Percentiles rank a stretch among this genome's conserved stretches.
phyloP scores from a whole-genome alignment of 805 yeast species.

The Cyberlindnera bimundalis region DNA sequence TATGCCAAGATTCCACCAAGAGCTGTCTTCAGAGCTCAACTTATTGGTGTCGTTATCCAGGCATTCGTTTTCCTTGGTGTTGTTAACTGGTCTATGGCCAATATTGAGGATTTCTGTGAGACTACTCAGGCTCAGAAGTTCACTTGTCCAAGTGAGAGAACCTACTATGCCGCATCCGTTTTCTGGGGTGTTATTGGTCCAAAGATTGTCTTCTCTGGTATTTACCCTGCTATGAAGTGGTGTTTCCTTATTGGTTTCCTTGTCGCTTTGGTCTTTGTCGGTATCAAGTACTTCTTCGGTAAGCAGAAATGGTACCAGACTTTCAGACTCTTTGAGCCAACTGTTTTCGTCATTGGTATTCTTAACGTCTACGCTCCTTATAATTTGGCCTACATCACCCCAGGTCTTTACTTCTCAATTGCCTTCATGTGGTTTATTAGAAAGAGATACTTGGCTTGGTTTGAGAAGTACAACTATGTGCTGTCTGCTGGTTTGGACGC shows the following conservation, averaged over 20 bases:
- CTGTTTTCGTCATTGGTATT: slow-evolving; percentile 49
- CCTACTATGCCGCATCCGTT: slow-evolving; percentile 39
- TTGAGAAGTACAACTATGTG: slow-evolving; percentile 48
- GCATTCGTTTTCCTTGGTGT: slow-evolving; percentile 30
- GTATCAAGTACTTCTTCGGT: slow-evolving; percentile 26
- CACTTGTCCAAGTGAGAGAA: slow-evolving; percentile 36
- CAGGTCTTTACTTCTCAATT: slow-evolving; percentile 31
- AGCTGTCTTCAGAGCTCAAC: slow-evolving; percentile 49
- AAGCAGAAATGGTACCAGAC: slow-evolving; percentile 8
- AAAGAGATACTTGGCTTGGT: slow-evolving; percentile 46
- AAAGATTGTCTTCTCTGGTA: slow-evolving; percentile 48
- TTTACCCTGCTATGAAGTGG: slow-evolving; percentile 62
- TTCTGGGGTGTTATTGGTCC: slow-evolving; percentile 59
- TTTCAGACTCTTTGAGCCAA: slow-evolving; percentile 39
- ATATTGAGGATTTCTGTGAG: slow-evolving; percentile 34
- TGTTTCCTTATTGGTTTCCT: slow-evolving; percentile 57
- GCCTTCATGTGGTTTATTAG: slow-evolving; percentile 43
- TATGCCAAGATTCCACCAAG: slow-evolving; percentile 58
- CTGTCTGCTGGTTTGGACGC: slow-evolving; percentile 55
- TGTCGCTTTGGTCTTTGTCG: slow-evolving; percentile 31
- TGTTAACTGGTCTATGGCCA: slow-evolving; percentile 34
- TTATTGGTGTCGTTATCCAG: slow-evolving; percentile 33
- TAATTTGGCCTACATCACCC: slow-evolving; percentile 38
- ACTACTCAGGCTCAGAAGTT: slow-evolving; percentile 37
- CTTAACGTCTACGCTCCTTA: slow-evolving; percentile 46